Base-by-base conservation (phyloP, 2,329 filamentous ascomycete genomes). In the Phialophora expanda region DNA sequence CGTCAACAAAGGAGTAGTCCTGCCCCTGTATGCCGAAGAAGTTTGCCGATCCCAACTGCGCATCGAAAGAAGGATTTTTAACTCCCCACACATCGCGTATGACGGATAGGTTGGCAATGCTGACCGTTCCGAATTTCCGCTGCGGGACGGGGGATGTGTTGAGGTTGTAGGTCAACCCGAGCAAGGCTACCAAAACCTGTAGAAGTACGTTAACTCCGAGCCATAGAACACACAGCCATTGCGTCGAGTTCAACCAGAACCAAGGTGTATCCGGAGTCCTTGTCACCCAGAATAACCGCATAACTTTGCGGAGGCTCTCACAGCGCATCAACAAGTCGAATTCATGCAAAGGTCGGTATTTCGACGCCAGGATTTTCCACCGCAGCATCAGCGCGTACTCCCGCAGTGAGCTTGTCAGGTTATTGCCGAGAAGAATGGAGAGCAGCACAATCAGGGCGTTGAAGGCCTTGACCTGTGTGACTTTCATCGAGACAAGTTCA, bases 81-180 rank as follows among this genome's bases (percentile, higher is more conserved):
- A 41, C 50, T 9, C 61, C 58, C 66, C 66, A 70, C 14, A 68
- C 26, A 34, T 70, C 68, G 28, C 63, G 63, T 53, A 70, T 98
- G 86, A 98, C 98, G 14, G 97, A 84, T 8, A 98, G 85, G 75
- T 97, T 97, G 74, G 93, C 92, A 70, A 93, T 89, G 76, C 93
- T 93, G 81, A 98, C 98, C 51, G 96, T 90, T 3, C 93, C 95
- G 94, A 95, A 99, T 85, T 98, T 98, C 61, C 94, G 88, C 8
- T 93, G 53, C 2, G 68, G 68, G 34, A 62, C 20, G 2, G 57
- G 28, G 14, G 71, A 69, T 6, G 66, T 67, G 50, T 69, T 64
- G 46, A 73, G 62, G 32, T 64, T 68, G 59, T 73, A 72, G 4
- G 70, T 72, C 57, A 73, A 57, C 1, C 71, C 71, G 6, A 72